Evolutionary conservation across 2,329 filamentous ascomycete species (phyloP).

Genomic region (Fusarium piperis): DNA sequence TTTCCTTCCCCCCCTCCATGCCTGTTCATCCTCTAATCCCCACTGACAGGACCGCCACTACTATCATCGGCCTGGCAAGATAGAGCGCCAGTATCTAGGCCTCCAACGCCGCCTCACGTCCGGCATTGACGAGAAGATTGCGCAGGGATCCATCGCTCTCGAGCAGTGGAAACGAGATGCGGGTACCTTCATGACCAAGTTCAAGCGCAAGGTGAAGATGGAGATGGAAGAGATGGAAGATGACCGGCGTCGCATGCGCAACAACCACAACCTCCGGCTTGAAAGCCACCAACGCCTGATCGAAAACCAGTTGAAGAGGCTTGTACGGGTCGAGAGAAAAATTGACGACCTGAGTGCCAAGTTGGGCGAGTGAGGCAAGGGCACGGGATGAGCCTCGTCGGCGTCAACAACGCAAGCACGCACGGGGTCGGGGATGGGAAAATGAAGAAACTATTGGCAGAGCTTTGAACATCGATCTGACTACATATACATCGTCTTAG

Average conservation of each 20-base stretch:
- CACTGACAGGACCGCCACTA: constrained; percentile 9
- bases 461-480: too few species aligned
- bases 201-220: not conserved
- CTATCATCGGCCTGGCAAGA: not conserved
- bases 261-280: not conserved
- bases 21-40: not conserved
- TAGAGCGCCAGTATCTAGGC: not conserved
- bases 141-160: not conserved
- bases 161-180: not conserved
- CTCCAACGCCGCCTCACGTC: not conserved
- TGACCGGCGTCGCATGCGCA: not conserved
- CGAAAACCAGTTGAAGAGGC: not conserved
- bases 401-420: not conserved
- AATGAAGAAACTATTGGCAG: too few species aligned
- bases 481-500: too few species aligned
- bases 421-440: too few species aligned
- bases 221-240: not conserved
- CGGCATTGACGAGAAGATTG: not conserved
- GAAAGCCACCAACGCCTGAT: not conserved
- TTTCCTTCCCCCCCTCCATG: not conserved
- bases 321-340: not conserved
- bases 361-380: not conserved
- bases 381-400: not conserved
- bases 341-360: not conserved
- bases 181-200: not conserved